Percentiles rank a stretch among this genome's conserved stretches.
phyloP scores from a whole-genome alignment of 2,329 filamentous ascomycete species.

The Purpureocillium takamizusanense region DNA sequence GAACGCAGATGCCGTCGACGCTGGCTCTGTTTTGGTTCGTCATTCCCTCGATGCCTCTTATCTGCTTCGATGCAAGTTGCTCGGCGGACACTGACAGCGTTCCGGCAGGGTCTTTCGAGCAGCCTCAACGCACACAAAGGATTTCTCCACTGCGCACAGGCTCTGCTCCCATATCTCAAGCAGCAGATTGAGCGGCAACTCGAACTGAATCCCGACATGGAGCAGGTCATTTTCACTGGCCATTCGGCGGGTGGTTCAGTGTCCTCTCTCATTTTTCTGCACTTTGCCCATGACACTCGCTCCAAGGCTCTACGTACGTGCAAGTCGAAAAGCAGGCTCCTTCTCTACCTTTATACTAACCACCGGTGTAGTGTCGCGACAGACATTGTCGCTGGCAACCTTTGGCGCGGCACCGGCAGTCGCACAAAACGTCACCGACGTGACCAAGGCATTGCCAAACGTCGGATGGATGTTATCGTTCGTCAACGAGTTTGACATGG shows the following conservation, averaged over 20 bases:
- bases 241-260: slow-evolving; percentile 15
- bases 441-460: neutral
- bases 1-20: slow-evolving; percentile 5
- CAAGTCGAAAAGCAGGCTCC: too few species aligned
- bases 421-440: slow-evolving; percentile 6
- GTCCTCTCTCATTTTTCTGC: slow-evolving; percentile 9
- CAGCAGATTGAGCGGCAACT: slow-evolving; percentile 8
- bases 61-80: too few species aligned
- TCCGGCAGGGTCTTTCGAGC: neutral
- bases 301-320: slow-evolving; percentile 1
- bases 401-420: slow-evolving; percentile 13
- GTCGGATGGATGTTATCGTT: slow-evolving; percentile 6
- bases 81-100: neutral
- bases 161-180: slow-evolving; percentile 6
- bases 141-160: slow-evolving; percentile 11
- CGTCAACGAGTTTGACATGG: slow-evolving; percentile 14
- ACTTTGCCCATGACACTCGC: slow-evolving; percentile 4
- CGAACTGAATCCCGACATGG: neutral
- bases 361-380: neutral
- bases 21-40: slow-evolving; percentile 7
- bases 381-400: slow-evolving; percentile 9
- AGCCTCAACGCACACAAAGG: slow-evolving; percentile 9
- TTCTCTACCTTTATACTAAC: too few species aligned
- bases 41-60: rapidly evolving
- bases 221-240: slow-evolving; percentile 11